Conservation (phyloP, 2,329 filamentous ascomycete genomes). For the Iodosphaeria phyllophila region DNA sequence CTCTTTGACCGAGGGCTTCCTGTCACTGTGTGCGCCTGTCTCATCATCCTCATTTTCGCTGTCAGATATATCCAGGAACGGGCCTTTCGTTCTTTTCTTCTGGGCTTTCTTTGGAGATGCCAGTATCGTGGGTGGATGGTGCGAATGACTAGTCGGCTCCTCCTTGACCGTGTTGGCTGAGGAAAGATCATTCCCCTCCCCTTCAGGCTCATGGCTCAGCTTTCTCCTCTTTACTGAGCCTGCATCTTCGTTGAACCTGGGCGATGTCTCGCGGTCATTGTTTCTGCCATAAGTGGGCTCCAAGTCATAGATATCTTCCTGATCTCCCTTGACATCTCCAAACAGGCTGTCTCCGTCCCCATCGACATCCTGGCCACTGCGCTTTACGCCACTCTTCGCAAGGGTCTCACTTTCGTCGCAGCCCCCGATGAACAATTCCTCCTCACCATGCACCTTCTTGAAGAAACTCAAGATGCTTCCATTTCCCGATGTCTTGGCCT, state of each 20-base stretch:
- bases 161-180: slow-evolving; percentile 2
- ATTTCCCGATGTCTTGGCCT: slow-evolving; percentile 28
- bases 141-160: background rate
- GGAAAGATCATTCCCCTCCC: too few species aligned
- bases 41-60: slow-evolving; percentile 22
- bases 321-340: slow-evolving; percentile 8
- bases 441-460: slow-evolving; percentile 43
- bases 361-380: slow-evolving; percentile 10
- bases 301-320: slow-evolving; percentile 17
- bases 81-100: slow-evolving; percentile 14
- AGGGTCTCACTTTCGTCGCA: slow-evolving; percentile 11
- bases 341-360: slow-evolving; percentile 7
- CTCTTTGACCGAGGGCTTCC: slow-evolving; percentile 1
- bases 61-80: slow-evolving; percentile 56
- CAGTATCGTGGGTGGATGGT: background rate
- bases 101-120: slow-evolving; percentile 7
- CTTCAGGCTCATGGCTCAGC: slow-evolving; percentile 12
- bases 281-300: too few species aligned
- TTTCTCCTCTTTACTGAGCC: slow-evolving; percentile 23
- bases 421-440: slow-evolving; percentile 36
- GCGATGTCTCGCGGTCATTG: slow-evolving; percentile 8
- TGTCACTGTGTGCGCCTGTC: slow-evolving; percentile 2
- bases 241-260: slow-evolving; percentile 20
- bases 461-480: slow-evolving; percentile 59
- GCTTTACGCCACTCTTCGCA: slow-evolving; percentile 3